These are phyloP conservation scores for Antarctomyces pellizariae DNA, from an alignment of 495 filamentous ascomycete species.

Conservation along the genomic window DNA sequence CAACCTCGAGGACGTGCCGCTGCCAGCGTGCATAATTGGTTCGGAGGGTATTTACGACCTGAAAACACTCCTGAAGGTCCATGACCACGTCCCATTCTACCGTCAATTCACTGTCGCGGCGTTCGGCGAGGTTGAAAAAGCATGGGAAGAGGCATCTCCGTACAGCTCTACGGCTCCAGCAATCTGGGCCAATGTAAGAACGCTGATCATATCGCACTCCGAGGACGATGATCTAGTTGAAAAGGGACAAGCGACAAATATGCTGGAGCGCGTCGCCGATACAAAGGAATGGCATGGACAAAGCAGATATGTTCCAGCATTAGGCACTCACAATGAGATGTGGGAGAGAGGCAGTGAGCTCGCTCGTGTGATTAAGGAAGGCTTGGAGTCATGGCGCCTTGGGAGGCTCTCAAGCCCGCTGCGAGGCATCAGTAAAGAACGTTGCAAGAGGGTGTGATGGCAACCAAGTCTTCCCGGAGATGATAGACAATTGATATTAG, in stretches of 20 bases:
- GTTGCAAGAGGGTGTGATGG: too few relatives aligned
- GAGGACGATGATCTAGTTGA: constrained; percentile 9
- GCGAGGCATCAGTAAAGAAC: too few relatives aligned
- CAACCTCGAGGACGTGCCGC: too few relatives aligned
- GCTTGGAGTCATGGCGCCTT: constrained; percentile 9
- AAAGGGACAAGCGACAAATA: constrained; percentile 5
- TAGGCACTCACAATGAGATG: constrained; percentile 8
- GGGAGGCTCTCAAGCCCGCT: too few relatives aligned
- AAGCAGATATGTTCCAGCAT: constrained; percentile 2
- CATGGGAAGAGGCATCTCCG: constrained; percentile 8
- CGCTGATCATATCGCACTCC: constrained; percentile 8
- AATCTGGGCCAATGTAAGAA: constrained; percentile 6
- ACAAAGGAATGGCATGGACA: too few relatives aligned
- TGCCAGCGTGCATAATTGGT: constrained; percentile 6
- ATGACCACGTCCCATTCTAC: constrained; percentile 6
- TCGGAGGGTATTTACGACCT: constrained; percentile 9
- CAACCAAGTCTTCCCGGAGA: too few relatives aligned
- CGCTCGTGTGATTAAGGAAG: constrained; percentile 6
- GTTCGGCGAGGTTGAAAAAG: constrained; percentile 5
- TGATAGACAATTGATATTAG: too few relatives aligned
- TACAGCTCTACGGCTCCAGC: constrained; percentile 1
- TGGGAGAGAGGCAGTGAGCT: constrained; percentile 7
- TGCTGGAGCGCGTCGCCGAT: constrained; percentile 8
- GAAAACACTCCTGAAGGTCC: constrained; percentile 5
- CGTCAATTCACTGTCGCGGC: constrained; percentile 6